Conservation (phyloP, 495 filamentous ascomycete species). For the Penicillium longicatenatum region DNA sequence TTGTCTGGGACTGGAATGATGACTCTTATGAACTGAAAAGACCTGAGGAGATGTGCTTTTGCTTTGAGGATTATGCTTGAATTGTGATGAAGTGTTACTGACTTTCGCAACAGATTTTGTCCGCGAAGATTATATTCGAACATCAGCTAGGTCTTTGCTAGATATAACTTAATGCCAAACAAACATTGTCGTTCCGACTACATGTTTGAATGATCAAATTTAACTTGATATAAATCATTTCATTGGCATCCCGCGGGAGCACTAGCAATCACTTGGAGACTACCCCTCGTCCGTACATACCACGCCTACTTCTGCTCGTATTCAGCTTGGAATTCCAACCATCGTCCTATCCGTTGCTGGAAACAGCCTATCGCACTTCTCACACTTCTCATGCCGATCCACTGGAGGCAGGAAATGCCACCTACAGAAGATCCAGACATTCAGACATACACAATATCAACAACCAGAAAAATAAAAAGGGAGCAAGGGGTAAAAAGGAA, state of each 20-base stretch:
- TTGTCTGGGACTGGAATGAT: slow-evolving; percentile 43
- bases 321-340: background rate
- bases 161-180: background rate
- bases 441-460: slow-evolving; percentile 9
- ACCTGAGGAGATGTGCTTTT: slow-evolving; percentile 51
- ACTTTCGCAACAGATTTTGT: background rate
- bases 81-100: background rate
- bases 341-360: background rate
- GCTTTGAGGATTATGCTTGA: background rate
- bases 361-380: background rate
- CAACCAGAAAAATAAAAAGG: slow-evolving; percentile 12
- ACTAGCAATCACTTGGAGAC: slow-evolving; percentile 19
- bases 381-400: background rate
- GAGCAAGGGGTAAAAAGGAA: slow-evolving; percentile 8
- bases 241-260: slow-evolving; percentile 15
- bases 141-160: background rate
- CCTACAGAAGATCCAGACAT: background rate
- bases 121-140: background rate
- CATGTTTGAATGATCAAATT: background rate
- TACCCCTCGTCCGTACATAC: background rate
- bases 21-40: slow-evolving; percentile 60
- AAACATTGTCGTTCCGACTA: background rate
- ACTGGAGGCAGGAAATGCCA: background rate
- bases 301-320: background rate
- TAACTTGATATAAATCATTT: slow-evolving; percentile 10